phyloP scores from a whole-genome alignment of 2,329 filamentous ascomycete genomes.

The Aureobasidium sp. region DNA sequence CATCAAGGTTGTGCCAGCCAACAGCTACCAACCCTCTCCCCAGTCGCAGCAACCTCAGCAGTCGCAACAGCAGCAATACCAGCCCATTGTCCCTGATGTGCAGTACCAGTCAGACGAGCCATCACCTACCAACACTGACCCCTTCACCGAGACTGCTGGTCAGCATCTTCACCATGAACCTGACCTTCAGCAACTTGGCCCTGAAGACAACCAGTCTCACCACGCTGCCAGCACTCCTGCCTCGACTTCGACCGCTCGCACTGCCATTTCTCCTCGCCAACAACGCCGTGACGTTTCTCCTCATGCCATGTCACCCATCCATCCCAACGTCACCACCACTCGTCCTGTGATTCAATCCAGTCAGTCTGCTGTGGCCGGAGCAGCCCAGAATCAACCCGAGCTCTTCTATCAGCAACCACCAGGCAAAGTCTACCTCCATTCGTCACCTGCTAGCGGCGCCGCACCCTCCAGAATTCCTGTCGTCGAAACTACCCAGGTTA shows the following conservation, averaged over 20 bases:
- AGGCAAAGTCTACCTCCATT: constrained; percentile 26
- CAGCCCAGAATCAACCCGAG: constrained; percentile 18
- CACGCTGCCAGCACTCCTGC: constrained; percentile 20
- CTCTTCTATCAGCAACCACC: constrained; percentile 43
- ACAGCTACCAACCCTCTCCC: constrained; percentile 54
- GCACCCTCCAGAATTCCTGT: not conserved
- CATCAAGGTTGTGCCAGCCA: constrained; percentile 85
- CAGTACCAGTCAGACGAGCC: constrained; percentile 40
- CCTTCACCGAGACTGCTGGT: constrained; percentile 48
- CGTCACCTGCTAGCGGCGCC: constrained; percentile 19
- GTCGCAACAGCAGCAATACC: constrained; percentile 3
- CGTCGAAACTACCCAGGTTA: constrained; percentile 10
- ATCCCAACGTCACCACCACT: not conserved
- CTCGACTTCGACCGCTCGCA: constrained; percentile 20
- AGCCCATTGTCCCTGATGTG: constrained; percentile 4
- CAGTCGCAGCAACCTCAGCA: constrained; percentile 9
- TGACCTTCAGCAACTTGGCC: constrained; percentile 29
- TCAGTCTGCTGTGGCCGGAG: not conserved
- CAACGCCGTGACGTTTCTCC: constrained; percentile 6
- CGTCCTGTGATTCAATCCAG: not conserved
- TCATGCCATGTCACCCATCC: not conserved
- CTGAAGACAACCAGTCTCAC: constrained; percentile 28
- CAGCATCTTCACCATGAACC: constrained; percentile 32
- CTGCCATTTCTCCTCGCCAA: constrained; percentile 22
- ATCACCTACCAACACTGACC: constrained; percentile 55